Evolutionary conservation across 805 yeast species (phyloP).

Genomic region (Saturnispora quitensis): DNA sequence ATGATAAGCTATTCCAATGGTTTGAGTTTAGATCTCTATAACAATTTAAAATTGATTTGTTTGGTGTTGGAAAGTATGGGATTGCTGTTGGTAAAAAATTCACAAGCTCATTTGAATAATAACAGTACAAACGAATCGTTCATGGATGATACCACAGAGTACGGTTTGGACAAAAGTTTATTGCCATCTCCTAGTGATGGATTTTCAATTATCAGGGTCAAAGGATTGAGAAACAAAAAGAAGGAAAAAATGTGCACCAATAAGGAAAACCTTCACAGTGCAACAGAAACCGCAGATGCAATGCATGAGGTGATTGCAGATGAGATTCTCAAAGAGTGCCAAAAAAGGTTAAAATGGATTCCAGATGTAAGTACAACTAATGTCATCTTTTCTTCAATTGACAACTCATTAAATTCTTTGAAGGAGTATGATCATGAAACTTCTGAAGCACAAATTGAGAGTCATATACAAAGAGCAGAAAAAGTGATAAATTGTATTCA

Average conservation of each 20-base stretch:
- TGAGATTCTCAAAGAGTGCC: slow-evolving; percentile 6
- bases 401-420: background rate
- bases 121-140: background rate
- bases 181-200: slow-evolving; percentile 21
- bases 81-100: slow-evolving; percentile 42
- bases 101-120: background rate
- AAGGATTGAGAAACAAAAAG: slow-evolving; percentile 54
- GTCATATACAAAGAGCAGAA: background rate
- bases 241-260: slow-evolving; percentile 18
- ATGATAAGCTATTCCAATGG: slow-evolving; percentile 32
- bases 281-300: slow-evolving; percentile 1
- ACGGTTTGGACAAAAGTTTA: background rate
- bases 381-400: background rate
- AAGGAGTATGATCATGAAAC: background rate
- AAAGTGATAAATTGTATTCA: background rate
- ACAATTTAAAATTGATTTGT: slow-evolving; percentile 41
- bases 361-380: background rate
- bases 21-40: slow-evolving; percentile 30
- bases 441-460: background rate
- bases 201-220: slow-evolving; percentile 60
- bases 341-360: slow-evolving; percentile 7
- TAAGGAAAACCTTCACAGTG: slow-evolving; percentile 1
- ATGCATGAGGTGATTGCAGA: slow-evolving; percentile 13
- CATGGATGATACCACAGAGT: slow-evolving; percentile 2
- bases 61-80: slow-evolving; percentile 69